phyloP scores from a whole-genome alignment of 164 flowering plant genomes.

The Tinospora cordifolia region DNA sequence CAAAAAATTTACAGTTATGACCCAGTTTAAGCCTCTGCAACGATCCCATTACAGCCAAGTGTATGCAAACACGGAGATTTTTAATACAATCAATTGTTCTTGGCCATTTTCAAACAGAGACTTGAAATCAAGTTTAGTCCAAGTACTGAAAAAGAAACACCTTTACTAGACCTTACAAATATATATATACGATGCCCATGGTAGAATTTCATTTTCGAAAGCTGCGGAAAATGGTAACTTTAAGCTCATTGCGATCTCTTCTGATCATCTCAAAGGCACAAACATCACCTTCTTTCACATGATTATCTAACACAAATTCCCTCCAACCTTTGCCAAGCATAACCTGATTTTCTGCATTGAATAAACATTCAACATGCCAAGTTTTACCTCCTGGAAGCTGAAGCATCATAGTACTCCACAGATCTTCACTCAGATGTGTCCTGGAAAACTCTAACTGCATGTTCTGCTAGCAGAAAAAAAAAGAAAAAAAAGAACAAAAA shows the following conservation, averaged over 20 bases:
- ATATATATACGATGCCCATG: background rate
- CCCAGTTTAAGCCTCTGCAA: too few species aligned
- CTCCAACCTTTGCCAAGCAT: slow-evolving; percentile 19
- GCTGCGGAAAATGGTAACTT: slow-evolving; percentile 18
- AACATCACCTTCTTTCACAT: slow-evolving; percentile 26
- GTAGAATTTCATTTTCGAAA: too few species aligned
- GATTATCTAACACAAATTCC: slow-evolving; percentile 20
- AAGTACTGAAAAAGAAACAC: slow-evolving; percentile 1
- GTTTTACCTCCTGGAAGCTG: slow-evolving; percentile 6
- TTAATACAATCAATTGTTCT: too few species aligned
- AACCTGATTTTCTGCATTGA: background rate
- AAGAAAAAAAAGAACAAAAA: too few species aligned
- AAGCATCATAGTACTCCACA: slow-evolving; percentile 1
- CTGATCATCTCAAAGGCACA: slow-evolving; percentile 30
- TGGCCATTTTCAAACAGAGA: too few species aligned
- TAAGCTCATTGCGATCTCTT: background rate
- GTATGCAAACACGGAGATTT: too few species aligned
- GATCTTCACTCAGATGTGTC: background rate
- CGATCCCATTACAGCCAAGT: too few species aligned
- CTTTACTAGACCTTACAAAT: background rate
- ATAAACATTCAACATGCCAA: slow-evolving; percentile 4
- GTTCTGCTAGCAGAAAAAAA: background rate
- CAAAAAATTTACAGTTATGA: too few species aligned
- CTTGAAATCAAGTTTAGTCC: too few species aligned
- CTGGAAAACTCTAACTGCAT: slow-evolving; percentile 3